These are phyloP conservation scores for Stylosanthes scabra DNA, from an alignment of 331 rosid species.

Conservation along the genomic window DNA sequence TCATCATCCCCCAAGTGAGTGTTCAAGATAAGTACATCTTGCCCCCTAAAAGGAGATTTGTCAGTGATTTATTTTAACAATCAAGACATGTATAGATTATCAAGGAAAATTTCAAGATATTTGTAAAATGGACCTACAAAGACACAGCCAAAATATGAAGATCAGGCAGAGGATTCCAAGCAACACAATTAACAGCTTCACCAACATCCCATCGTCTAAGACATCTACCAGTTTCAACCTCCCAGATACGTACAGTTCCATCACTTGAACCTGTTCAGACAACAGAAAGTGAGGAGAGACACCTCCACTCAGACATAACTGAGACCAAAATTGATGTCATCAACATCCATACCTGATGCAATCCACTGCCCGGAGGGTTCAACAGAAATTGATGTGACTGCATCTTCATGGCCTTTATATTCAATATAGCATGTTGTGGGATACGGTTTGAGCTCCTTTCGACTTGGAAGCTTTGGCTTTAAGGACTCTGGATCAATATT, in stretches of 20 bases:
- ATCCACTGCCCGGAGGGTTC: slow-evolving; percentile 94
- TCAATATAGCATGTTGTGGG: slow-evolving; percentile 80
- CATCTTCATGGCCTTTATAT: slow-evolving; percentile 86
- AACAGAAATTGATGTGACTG: slow-evolving; percentile 80
- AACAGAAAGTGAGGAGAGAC: slow-evolving; percentile 38
- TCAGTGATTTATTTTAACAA: slow-evolving; percentile 12
- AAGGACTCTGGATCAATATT: slow-evolving; percentile 90
- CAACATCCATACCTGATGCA: slow-evolving; percentile 81
- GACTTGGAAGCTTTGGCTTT: slow-evolving; percentile 90
- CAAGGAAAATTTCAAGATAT: neutral
- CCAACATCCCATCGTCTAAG: slow-evolving; percentile 74
- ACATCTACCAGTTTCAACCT: slow-evolving; percentile 91
- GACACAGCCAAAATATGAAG: slow-evolving; percentile 72
- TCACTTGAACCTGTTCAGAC: slow-evolving; percentile 76
- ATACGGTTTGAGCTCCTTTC: slow-evolving; percentile 87
- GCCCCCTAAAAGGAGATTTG: slow-evolving; percentile 63
- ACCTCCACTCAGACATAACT: neutral
- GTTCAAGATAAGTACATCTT: slow-evolving; percentile 72
- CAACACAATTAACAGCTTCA: slow-evolving; percentile 79
- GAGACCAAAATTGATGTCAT: slow-evolving; percentile 21
- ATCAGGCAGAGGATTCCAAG: slow-evolving; percentile 91
- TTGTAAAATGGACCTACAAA: slow-evolving; percentile 53
- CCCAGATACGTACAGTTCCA: slow-evolving; percentile 95
- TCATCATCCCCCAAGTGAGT: slow-evolving; percentile 82
- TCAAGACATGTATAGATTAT: slow-evolving; percentile 22